Percentiles rank a stretch among this genome's conserved stretches.
phyloP scores from a whole-genome alignment of 2,329 filamentous ascomycete species.

The Alternaria gansuensis region DNA sequence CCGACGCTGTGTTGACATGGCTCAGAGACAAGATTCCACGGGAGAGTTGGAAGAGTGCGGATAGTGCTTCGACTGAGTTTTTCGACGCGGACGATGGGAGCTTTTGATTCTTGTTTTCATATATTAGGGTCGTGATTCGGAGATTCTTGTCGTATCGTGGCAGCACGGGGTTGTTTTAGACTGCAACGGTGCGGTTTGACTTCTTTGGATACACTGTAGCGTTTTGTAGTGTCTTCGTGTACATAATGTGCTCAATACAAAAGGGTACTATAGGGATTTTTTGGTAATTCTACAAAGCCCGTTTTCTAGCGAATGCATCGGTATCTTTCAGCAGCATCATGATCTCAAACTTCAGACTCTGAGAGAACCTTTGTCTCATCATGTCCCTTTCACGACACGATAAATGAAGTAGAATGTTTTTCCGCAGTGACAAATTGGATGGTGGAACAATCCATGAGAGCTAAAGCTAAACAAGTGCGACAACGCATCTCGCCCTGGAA shows the following conservation, averaged over 20 bases:
- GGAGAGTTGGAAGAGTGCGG: slow-evolving; percentile 34
- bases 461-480: too few relatives aligned
- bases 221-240: slow-evolving; percentile 21
- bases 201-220: slow-evolving; percentile 8
- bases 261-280: slow-evolving; percentile 5
- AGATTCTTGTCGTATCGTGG: background rate
- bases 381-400: too few relatives aligned
- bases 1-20: slow-evolving; percentile 83
- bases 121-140: slow-evolving; percentile 4
- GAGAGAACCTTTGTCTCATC: too few relatives aligned
- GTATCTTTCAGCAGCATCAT: too few relatives aligned
- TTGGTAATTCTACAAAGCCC: background rate
- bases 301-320: background rate
- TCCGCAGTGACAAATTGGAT: too few relatives aligned
- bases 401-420: too few relatives aligned
- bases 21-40: slow-evolving; percentile 76
- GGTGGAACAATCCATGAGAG: too few relatives aligned
- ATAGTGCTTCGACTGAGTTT: slow-evolving; percentile 36
- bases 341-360: too few relatives aligned
- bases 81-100: slow-evolving; percentile 32
- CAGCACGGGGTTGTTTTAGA: background rate
- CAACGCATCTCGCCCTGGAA: too few relatives aligned
- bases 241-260: slow-evolving; percentile 4
- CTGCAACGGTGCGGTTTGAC: background rate
- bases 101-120: slow-evolving; percentile 16